Conservation (phyloP, 1,284 basidiomycete genomes). For the Schizophyllum commune region DNA sequence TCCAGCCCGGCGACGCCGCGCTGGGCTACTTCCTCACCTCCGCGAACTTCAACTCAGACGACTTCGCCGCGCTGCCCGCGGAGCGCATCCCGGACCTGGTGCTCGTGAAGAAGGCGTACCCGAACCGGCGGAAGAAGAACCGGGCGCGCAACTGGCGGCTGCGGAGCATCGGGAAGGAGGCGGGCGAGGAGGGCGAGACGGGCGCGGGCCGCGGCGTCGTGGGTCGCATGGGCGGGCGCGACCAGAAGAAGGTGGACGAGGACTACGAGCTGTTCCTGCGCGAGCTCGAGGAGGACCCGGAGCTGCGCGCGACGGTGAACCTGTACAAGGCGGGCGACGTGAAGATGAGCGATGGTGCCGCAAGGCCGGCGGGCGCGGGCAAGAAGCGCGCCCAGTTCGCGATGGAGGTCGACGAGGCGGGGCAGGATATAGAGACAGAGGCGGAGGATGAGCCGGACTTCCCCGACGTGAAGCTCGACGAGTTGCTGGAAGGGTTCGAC, state of each 20-base stretch:
- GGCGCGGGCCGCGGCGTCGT: constrained; percentile 75
- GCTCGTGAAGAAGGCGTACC: constrained; percentile 94
- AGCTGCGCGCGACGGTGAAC: constrained; percentile 86
- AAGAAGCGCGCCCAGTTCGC: constrained; percentile 45
- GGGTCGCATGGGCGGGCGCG: constrained; percentile 84
- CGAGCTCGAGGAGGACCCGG: constrained; percentile 94
- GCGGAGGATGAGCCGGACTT: constrained; percentile 85
- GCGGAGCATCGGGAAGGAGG: constrained; percentile 91
- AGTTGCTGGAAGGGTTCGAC: constrained; percentile 90
- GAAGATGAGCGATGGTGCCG: constrained; percentile 36
- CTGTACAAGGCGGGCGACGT: constrained; percentile 66
- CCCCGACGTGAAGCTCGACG: constrained; percentile 82
- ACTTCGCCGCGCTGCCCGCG: constrained; percentile 71
- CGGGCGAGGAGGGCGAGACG: constrained; percentile 75
- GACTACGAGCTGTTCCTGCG: constrained; percentile 96
- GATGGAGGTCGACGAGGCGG: constrained; percentile 68
- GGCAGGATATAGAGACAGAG: constrained; percentile 36
- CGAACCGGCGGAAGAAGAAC: constrained; percentile 88
- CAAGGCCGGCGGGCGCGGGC: constrained; percentile 29
- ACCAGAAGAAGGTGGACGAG: constrained; percentile 90
- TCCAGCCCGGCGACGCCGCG: constrained; percentile 93
- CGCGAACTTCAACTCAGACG: constrained; percentile 90
- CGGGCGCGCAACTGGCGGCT: constrained; percentile 85
- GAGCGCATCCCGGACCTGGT: constrained; percentile 86
- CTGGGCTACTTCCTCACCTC: constrained; percentile 87